A percentile compares a stretch with the other conserved stretches of the same genome.
These are phyloP conservation scores for Alternaria tenuissima DNA, from an alignment of 2,329 filamentous ascomycete species.

Conservation along the genomic window DNA sequence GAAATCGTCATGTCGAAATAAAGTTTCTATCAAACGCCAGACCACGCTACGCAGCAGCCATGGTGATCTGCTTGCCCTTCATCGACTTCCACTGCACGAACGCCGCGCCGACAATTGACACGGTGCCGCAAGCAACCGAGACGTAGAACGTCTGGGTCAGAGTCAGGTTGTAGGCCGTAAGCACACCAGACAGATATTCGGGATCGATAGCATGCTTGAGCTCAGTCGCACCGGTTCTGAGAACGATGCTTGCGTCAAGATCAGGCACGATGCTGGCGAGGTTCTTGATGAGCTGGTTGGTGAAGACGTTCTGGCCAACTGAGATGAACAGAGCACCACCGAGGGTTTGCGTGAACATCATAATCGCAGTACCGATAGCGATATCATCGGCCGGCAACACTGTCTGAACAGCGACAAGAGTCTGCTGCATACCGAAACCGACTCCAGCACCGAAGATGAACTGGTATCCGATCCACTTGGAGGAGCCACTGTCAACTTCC, in stretches of 20 bases:
- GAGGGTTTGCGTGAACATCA: constrained; percentile 59
- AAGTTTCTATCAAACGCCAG: neutral
- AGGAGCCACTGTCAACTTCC: constrained; percentile 46
- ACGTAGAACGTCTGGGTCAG: constrained; percentile 69
- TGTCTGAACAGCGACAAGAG: constrained; percentile 57
- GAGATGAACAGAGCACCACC: constrained; percentile 60
- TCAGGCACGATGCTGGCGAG: constrained; percentile 49
- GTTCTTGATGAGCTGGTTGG: constrained; percentile 57
- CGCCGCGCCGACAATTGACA: constrained; percentile 64
- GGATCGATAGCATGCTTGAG: constrained; percentile 58
- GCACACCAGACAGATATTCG: constrained; percentile 62
- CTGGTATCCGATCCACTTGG: constrained; percentile 53
- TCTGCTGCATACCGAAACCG: constrained; percentile 59
- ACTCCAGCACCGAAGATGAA: constrained; percentile 54
- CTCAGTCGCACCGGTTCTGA: constrained; percentile 64
- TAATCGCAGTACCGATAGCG: constrained; percentile 57
- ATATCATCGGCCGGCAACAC: constrained; percentile 54
- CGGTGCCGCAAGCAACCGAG: constrained; percentile 61
- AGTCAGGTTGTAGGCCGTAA: constrained; percentile 70
- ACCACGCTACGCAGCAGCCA: constrained; percentile 38
- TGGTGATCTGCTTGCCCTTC: constrained; percentile 63
- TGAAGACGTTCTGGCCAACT: constrained; percentile 61
- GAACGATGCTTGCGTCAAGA: constrained; percentile 54
- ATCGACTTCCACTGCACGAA: constrained; percentile 72
- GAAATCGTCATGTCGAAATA: neutral